Percentiles rank a stretch among this genome's conserved stretches.
phyloP scores from a whole-genome alignment of 116 monocot species.

The Posidonia oceanica region DNA sequence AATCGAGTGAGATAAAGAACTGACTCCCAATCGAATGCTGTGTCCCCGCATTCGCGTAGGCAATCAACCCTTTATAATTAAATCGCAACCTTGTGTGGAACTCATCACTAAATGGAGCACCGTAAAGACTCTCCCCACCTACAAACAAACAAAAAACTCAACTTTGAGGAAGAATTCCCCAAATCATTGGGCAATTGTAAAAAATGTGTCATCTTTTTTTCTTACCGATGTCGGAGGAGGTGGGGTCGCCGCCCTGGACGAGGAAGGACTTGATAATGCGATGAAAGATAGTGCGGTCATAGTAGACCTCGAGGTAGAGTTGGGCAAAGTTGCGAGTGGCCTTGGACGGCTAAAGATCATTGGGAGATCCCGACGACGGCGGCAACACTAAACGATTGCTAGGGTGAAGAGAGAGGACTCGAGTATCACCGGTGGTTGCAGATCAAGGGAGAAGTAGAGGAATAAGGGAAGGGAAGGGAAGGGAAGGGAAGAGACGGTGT shows the following conservation, averaged over 20 bases:
- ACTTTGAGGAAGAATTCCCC: no score
- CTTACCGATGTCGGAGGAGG: constrained; percentile 75
- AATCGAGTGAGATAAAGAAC: constrained; percentile 87
- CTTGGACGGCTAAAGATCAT: no score
- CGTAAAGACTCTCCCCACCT: constrained; percentile 98
- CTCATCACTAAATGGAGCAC: constrained; percentile 67
- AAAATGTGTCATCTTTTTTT: no score
- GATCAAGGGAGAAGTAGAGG: no score
- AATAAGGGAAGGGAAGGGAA: no score
- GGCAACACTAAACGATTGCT: no score
- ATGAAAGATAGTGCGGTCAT: no score
- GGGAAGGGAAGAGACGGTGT: no score
- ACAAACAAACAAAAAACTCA: constrained; percentile 6
- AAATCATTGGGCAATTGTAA: no score
- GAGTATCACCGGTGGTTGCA: no score
- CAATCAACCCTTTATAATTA: constrained; percentile 89
- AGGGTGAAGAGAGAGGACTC: no score
- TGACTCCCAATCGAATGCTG: constrained; percentile 98
- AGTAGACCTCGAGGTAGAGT: constrained; percentile 92
- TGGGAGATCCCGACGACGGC: no score
- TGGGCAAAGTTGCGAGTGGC: constrained; percentile 93
- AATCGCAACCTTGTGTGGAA: constrained; percentile 87
- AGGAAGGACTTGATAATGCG: constrained; percentile 94
- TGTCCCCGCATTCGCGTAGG: constrained; percentile 98
- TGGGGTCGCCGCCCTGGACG: constrained; percentile 92